Conservation (phyloP, 169 alveolate species). For the Plasmodium inui region DNA sequence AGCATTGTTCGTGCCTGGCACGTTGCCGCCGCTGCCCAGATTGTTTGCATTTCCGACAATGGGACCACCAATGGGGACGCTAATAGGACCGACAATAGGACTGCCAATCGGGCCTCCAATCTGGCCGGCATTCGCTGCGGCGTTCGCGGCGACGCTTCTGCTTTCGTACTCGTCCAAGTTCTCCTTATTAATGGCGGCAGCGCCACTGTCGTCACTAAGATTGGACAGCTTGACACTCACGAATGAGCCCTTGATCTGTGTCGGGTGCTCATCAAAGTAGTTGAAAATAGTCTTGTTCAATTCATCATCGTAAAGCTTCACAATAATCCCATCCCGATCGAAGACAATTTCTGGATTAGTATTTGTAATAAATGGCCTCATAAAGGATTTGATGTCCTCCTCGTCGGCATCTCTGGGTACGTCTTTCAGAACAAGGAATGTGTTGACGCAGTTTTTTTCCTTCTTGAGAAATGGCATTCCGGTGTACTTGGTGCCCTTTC, state of each 20-base stretch:
- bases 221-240: conserved; percentile 29
- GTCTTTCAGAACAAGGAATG: conserved; percentile 12
- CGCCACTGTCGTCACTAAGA: conserved; percentile 1
- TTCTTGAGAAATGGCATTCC: conserved; percentile 58
- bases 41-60: background rate
- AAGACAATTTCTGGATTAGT: conserved; percentile 35
- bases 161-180: background rate
- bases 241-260: conserved; percentile 62
- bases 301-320: conserved; percentile 61
- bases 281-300: conserved; percentile 39
- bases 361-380: conserved; percentile 56
- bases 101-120: background rate
- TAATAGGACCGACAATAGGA: background rate
- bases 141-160: background rate
- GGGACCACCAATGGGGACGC: background rate
- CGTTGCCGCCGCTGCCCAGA: background rate
- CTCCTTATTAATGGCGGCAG: background rate
- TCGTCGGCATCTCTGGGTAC: conserved; percentile 57
- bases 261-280: conserved; percentile 62
- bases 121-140: background rate
- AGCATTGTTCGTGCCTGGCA: background rate
- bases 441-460: conserved; percentile 61
- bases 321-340: conserved; percentile 34
- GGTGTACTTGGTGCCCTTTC: conserved; percentile 52
- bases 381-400: conserved; percentile 69